Percentiles rank a stretch among this genome's conserved stretches.
These are phyloP conservation scores for Gymnopilus dilepis DNA, from an alignment of 768 basidiomycete species.

Conservation along the genomic window DNA sequence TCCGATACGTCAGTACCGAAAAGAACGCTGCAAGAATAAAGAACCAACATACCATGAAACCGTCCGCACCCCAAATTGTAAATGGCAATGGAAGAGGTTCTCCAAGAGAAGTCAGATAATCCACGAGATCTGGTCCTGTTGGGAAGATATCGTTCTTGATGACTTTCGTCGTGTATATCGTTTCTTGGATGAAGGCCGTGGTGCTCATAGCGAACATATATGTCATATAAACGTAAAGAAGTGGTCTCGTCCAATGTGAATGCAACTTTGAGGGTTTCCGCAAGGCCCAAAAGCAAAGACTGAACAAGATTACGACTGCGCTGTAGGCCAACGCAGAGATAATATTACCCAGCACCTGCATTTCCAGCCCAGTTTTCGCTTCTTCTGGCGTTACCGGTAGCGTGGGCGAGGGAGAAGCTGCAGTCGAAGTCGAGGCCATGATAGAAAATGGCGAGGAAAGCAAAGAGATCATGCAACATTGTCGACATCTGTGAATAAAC, in stretches of 20 bases:
- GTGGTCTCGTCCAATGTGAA: conserved; percentile 3
- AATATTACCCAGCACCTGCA: conserved; percentile 14
- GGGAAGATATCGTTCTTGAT: conserved; percentile 14
- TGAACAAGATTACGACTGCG: conserved; percentile 13
- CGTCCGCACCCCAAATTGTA: conserved; percentile 3
- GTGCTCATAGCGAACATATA: conserved; percentile 18
- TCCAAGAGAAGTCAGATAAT: conserved; percentile 3
- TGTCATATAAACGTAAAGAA: conserved; percentile 4
- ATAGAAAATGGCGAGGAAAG: background rate
- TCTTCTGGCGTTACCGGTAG: conserved; percentile 3
- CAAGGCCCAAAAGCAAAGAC: conserved; percentile 6
- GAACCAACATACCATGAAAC: background rate
- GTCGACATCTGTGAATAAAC: background rate
- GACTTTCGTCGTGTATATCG: conserved; percentile 13
- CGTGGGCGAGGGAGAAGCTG: background rate
- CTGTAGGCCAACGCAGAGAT: conserved; percentile 12
- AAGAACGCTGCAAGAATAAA: no score
- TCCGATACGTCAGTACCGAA: no score
- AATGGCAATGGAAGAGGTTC: background rate
- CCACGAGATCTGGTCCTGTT: conserved; percentile 9
- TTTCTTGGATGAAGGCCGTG: conserved; percentile 16
- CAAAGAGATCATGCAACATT: background rate
- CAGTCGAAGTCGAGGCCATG: background rate
- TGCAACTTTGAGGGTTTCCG: background rate
- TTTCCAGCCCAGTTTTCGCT: conserved; percentile 1